Evolutionary conservation across 805 yeast genomes (phyloP), one percentile per base, ranked within the genome.

Genomic region (Yarrowia divulgata): DNA sequence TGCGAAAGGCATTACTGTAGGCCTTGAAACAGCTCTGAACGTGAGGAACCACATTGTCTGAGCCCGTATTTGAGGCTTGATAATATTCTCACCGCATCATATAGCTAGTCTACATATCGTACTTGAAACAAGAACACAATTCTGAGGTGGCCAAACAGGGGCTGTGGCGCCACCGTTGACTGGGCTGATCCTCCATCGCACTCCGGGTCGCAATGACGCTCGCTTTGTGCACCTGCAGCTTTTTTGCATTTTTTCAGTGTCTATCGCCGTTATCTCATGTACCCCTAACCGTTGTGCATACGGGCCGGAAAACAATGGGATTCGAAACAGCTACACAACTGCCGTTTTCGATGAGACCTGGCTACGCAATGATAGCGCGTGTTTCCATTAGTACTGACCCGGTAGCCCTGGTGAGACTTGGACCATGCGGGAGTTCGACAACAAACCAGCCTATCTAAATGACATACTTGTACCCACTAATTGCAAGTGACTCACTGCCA

Each of bases 181-280:
- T 23, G 29, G 29, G 29, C 14, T 23, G n/a, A 23, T 13, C 32
- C 32, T 16, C n/a, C 50, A 23, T 23, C 50, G 32, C n/a, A 8
- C 46, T 23, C 8, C 8, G 9, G 18, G n/a, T 32, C 34, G 23
- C 13, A 3, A 12, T 16, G 29, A 35, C 19, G 13, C 23, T 8
- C 50, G 2, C 50, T 14, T 29, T 14, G 29, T 23, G 37, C 54
- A 32, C 54, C 60, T 54, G 60, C 60, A 54, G 45, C 43, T 3
- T 18, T 34, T 34, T 13, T 7, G n/a, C n/a, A n/a, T n/a, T n/a
- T n/a, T n/a, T n/a, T n/a, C n/a, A n/a, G 13, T 39, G 60, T 54
- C 60, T 54, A 54, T 54, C 60, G 45, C 45, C 45, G 60, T 54
- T 54, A 54, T 54, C 60, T 54, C 60, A 54, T 54, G 60, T 39